phyloP scores from a whole-genome alignment of 2,329 filamentous ascomycete species.

The Penicillium brasilianum region DNA sequence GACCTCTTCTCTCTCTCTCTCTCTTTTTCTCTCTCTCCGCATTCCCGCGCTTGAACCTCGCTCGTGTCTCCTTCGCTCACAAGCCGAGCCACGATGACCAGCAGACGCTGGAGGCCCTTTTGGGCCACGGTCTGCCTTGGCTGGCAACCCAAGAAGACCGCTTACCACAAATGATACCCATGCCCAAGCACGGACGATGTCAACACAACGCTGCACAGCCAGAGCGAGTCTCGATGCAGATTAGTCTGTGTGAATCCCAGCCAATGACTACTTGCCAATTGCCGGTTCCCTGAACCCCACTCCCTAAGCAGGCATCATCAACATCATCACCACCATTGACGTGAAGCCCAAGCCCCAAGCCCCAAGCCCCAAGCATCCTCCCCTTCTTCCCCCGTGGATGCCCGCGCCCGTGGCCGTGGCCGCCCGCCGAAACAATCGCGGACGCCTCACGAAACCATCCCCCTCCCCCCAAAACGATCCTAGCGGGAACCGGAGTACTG shows the following conservation, averaged over 20 bases:
- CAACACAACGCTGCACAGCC: not conserved
- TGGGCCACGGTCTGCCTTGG: not conserved
- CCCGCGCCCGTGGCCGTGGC: not conserved
- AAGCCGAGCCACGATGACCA: not conserved
- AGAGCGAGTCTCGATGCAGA: not conserved
- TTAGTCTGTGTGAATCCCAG: not conserved
- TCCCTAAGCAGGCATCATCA: not conserved
- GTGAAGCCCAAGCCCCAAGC: not conserved
- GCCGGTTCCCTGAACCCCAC: not conserved
- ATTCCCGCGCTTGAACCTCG: constrained; percentile 9
- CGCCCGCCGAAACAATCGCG: constrained; percentile 3
- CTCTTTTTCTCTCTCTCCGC: constrained; percentile 6
- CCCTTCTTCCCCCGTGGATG: not conserved
- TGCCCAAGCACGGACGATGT: not conserved
- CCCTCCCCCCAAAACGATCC: not conserved
- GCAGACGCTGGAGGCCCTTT: constrained; percentile 5
- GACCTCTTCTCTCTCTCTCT: not conserved
- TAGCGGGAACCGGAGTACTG: constrained; percentile 23
- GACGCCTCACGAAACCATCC: not conserved
- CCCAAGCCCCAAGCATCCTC: not conserved
- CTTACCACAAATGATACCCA: not conserved
- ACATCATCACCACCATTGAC: not conserved
- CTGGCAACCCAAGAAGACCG: not conserved
- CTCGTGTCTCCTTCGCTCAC: not conserved
- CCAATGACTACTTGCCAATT: not conserved